Percentiles rank a stretch among this genome's conserved stretches.
phyloP scores from a whole-genome alignment of 78 protist species.

The Tieghemostelium lacteum region DNA sequence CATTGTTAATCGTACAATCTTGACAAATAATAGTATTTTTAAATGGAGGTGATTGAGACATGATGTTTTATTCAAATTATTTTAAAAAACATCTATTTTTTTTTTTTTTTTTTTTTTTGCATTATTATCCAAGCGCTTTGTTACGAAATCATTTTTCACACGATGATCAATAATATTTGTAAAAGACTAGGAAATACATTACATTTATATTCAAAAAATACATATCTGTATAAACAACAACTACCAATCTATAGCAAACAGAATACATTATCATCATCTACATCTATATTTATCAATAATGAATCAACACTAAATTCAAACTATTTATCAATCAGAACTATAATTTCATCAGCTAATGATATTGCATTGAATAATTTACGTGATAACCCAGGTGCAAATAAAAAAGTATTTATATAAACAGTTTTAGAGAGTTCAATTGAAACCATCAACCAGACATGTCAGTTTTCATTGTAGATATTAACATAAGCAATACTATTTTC shows the following conservation, averaged over 20 bases:
- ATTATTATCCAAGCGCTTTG: background rate
- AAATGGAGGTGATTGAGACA: background rate
- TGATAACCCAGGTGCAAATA: slow-evolving; percentile 78
- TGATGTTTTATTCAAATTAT: background rate
- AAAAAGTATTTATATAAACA: slow-evolving; percentile 44
- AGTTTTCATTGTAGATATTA: background rate
- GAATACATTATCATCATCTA: background rate
- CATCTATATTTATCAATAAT: background rate
- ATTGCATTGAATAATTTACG: slow-evolving; percentile 58
- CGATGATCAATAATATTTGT: background rate
- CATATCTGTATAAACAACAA: background rate
- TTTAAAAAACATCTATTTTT: too few relatives aligned
- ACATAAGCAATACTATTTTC: background rate
- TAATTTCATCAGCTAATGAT: slow-evolving; percentile 21
- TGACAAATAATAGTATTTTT: slow-evolving; percentile 48
- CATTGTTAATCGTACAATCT: slow-evolving; percentile 49
- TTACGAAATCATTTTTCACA: background rate
- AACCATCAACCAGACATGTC: background rate
- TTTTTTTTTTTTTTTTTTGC: background rate
- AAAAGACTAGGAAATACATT: background rate
- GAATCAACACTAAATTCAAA: too few relatives aligned
- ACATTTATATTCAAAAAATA: too few relatives aligned
- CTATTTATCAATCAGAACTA: slow-evolving; percentile 33
- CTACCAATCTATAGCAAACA: background rate
- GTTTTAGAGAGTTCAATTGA: background rate